phyloP scores from a whole-genome alignment of 371 early-diverging fungal genomes.

The Encephalitozoon intestinalis region DNA sequence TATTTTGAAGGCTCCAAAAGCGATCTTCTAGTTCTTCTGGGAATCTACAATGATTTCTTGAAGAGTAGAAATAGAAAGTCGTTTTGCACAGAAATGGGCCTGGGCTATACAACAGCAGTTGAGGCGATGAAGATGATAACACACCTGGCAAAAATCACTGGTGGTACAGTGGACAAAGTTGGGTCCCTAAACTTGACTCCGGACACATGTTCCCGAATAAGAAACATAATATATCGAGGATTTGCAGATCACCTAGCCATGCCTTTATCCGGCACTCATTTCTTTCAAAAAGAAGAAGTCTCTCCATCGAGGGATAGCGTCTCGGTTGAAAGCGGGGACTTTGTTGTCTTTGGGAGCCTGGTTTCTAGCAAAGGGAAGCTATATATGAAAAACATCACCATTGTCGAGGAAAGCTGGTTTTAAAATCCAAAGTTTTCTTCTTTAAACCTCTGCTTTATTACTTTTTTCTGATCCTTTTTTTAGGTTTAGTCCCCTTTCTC shows the following conservation, averaged over 20 bases:
- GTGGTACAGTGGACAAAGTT: neutral
- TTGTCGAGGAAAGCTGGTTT: slow-evolving; percentile 32
- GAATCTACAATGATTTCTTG: slow-evolving; percentile 16
- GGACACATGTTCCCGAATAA: slow-evolving; percentile 6
- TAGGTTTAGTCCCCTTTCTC: neutral
- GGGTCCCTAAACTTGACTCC: neutral
- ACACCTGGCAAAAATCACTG: neutral
- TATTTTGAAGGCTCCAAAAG: slow-evolving; percentile 32
- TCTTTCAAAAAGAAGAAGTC: slow-evolving; percentile 19
- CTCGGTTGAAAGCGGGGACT: neutral
- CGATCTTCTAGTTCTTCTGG: slow-evolving; percentile 33
- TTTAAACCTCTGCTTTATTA: neutral
- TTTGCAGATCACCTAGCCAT: slow-evolving; percentile 34
- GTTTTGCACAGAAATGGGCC: slow-evolving; percentile 1
- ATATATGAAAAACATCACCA: slow-evolving; percentile 43
- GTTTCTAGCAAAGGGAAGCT: slow-evolving; percentile 15
- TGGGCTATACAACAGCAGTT: neutral
- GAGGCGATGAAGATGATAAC: slow-evolving; percentile 17
- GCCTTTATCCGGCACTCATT: neutral
- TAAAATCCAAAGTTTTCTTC: neutral
- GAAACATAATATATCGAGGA: slow-evolving; percentile 21
- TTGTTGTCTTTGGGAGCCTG: slow-evolving; percentile 47
- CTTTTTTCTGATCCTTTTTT: neutral
- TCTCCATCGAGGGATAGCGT: slow-evolving; percentile 3
- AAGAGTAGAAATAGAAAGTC: neutral